Conservation (phyloP, 257 asterid species). For the Solanum tarapatanum region DNA sequence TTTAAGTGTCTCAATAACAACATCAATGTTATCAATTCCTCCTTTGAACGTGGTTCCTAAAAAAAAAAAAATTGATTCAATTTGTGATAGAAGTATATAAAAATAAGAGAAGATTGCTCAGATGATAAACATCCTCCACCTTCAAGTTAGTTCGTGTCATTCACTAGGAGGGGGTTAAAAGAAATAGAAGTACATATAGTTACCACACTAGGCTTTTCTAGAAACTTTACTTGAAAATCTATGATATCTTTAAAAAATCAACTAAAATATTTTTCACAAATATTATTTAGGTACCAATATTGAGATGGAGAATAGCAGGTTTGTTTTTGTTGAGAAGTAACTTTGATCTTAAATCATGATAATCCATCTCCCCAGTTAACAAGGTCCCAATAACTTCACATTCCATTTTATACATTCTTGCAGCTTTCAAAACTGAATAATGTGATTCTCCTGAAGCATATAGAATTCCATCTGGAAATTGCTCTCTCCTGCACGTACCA, state of each 20-base stretch:
- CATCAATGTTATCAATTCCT: slow-evolving; percentile 90
- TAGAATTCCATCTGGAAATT: slow-evolving; percentile 69
- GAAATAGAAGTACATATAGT: too few relatives aligned
- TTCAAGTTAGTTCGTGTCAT: too few relatives aligned
- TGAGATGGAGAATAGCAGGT: slow-evolving; percentile 82
- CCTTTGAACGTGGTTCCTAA: slow-evolving; percentile 93
- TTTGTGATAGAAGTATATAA: neutral
- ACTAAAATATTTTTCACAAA: too few relatives aligned
- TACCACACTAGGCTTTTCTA: too few relatives aligned
- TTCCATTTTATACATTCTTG: slow-evolving; percentile 92
- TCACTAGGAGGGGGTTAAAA: too few relatives aligned
- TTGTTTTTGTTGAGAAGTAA: slow-evolving; percentile 54
- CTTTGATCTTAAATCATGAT: slow-evolving; percentile 52
- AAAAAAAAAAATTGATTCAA: neutral
- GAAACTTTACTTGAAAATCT: too few relatives aligned
- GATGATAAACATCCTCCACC: too few relatives aligned
- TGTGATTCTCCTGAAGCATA: slow-evolving; percentile 83
- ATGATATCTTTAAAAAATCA: too few relatives aligned
- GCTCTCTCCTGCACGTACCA: slow-evolving; percentile 55
- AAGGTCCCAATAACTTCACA: slow-evolving; percentile 60
- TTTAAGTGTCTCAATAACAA: slow-evolving; percentile 71
- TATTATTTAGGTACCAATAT: slow-evolving; percentile 29
- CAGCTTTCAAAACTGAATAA: slow-evolving; percentile 87
- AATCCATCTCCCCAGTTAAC: slow-evolving; percentile 83
- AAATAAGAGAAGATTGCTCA: too few relatives aligned